Percentiles rank a stretch among this genome's conserved stretches.
These are phyloP conservation scores for Acer campestre DNA, from an alignment of 345 rosid species.

Conservation along the genomic window DNA sequence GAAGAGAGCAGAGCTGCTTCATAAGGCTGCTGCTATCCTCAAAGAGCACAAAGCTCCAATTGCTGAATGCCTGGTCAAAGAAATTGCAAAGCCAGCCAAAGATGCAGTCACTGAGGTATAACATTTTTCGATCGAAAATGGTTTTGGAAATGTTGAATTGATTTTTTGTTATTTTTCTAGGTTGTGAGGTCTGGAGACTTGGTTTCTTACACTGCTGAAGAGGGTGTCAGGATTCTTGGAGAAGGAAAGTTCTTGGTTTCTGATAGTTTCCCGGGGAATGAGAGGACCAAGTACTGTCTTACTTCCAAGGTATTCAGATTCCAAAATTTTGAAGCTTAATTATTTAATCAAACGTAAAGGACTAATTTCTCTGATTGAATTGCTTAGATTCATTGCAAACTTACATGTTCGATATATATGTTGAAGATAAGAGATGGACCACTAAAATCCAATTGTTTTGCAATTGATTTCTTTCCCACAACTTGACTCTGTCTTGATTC, in stretches of 20 bases:
- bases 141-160: neutral
- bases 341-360: no score
- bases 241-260: slow-evolving; percentile 92
- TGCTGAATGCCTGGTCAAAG: slow-evolving; percentile 89
- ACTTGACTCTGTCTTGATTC: neutral
- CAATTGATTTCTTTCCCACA: neutral
- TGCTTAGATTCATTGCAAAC: no score
- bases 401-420: neutral
- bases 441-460: neutral
- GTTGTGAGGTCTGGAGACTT: slow-evolving; percentile 98
- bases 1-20: slow-evolving; percentile 98
- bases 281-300: slow-evolving; percentile 97
- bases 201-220: slow-evolving; percentile 91
- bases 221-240: slow-evolving; percentile 92
- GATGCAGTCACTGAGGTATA: slow-evolving; percentile 86
- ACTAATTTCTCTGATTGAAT: neutral
- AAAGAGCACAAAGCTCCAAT: slow-evolving; percentile 83
- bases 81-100: slow-evolving; percentile 99
- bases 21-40: slow-evolving; percentile 89
- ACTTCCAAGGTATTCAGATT: slow-evolving; percentile 69
- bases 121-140: neutral
- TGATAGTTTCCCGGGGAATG: slow-evolving; percentile 97
- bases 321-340: no score
- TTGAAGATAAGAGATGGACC: slow-evolving; percentile 7
- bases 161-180: slow-evolving; percentile 31